Evolutionary conservation across 169 alveolate genomes (phyloP).

Genomic region (Cryptosporidium bovis): DNA sequence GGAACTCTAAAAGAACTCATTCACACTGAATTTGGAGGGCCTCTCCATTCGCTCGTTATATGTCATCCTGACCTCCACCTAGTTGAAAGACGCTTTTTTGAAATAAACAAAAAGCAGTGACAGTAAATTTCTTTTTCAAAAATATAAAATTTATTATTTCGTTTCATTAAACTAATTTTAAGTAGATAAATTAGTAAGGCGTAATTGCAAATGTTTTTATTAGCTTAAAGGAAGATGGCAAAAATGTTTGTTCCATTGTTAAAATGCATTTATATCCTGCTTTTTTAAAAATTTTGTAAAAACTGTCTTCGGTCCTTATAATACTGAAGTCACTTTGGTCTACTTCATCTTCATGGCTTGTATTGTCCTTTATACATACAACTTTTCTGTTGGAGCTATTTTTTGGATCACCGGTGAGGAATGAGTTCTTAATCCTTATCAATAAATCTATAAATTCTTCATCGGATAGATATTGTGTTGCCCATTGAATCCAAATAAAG

Average conservation of each 20-base stretch:
- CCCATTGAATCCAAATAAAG: slow-evolving; percentile 74
- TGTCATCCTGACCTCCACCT: slow-evolving; percentile 92
- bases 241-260: slow-evolving; percentile 57
- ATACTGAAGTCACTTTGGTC: slow-evolving; percentile 45
- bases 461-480: slow-evolving; percentile 39
- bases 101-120: slow-evolving; percentile 13
- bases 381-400: neutral
- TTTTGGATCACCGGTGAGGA: neutral
- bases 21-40: slow-evolving; percentile 91
- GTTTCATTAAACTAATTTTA: neutral
- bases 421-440: slow-evolving; percentile 34
- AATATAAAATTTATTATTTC: slow-evolving; percentile 2
- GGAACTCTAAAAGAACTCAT: slow-evolving; percentile 86
- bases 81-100: slow-evolving; percentile 89
- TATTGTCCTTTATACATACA: slow-evolving; percentile 60
- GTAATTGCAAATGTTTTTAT: slow-evolving; percentile 62
- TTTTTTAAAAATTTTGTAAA: slow-evolving; percentile 26
- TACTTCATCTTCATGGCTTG: slow-evolving; percentile 41
- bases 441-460: slow-evolving; percentile 49
- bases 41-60: slow-evolving; percentile 94
- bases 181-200: slow-evolving; percentile 5
- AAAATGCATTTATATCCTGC: slow-evolving; percentile 56
- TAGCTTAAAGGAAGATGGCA: slow-evolving; percentile 59
- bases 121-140: neutral
- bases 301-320: slow-evolving; percentile 30